Base-by-base conservation (phyloP, 164 flowering plant genomes). In the Cinnamomum chago region DNA sequence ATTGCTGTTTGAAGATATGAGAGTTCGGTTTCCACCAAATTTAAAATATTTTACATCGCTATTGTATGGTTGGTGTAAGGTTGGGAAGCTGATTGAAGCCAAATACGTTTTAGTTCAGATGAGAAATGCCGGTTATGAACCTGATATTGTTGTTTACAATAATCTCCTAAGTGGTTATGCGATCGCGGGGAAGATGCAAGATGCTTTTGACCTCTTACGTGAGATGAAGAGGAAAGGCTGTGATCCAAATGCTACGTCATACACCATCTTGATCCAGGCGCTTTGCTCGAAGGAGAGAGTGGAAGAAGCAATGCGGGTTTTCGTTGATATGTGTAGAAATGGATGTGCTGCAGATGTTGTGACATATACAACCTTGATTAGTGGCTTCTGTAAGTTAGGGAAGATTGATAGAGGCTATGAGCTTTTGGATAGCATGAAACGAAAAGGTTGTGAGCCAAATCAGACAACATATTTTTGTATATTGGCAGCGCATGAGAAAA, bases 51-150 rank as follows among this genome's bases (percentile, higher is more conserved):
- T 89, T 76, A 95, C 98, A 6, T 90, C 94, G 0, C 75, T 94
- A 67, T 75, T 94, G 76, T 87, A 92, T 74, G 98, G 97, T 71
- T 95, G 97, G 98, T 93, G 97, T 72, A 84, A 79, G 68, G 89
- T 86, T 78, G 97, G 98, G 79, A 92, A 90, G 82, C 78, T 95
- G n/a, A 83, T 89, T 84, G 97, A 95, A 83, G 98, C 95, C 0
- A 93, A 91, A 76, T 67, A 66, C 72, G 88, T 92, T 22, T 79
- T 95, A 82, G 89, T 90, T 35, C 91, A 93, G 77, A 93, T 93
- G 88, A 90, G 76, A 81, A 89, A 90, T 67, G 90, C 90, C 0
- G 93, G 92, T 12, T 87, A 91, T 77, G 89, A 88, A 67, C 95
- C 95, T 0, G 98, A 95, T 74, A 81, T 91, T 72, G 97, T 91